Percentiles rank a stretch among this genome's conserved stretches.
Conservation (phyloP, 2,329 filamentous ascomycete genomes). For the Nemania diffusa region DNA sequence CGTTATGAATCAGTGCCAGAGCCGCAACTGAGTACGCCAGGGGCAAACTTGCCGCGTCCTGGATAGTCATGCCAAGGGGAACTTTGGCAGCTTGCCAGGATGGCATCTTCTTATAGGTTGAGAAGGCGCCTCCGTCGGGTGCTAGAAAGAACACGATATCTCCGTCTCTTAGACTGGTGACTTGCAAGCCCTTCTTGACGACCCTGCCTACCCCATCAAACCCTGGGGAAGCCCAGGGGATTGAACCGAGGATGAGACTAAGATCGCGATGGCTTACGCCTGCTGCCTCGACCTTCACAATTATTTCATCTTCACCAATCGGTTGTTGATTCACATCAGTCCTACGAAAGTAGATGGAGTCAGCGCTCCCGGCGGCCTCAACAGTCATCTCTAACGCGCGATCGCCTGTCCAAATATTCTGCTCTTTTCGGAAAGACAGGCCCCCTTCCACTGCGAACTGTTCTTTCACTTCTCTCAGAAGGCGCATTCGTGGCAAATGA, state of each 20-base stretch:
- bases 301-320: slow-evolving; percentile 36
- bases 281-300: slow-evolving; percentile 36
- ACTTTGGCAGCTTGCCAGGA: slow-evolving; percentile 30
- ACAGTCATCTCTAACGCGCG: slow-evolving; percentile 43
- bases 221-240: slow-evolving; percentile 39
- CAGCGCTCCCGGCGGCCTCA: slow-evolving; percentile 40
- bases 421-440: slow-evolving; percentile 35
- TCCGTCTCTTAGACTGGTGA: slow-evolving; percentile 16
- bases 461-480: slow-evolving; percentile 26
- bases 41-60: slow-evolving; percentile 33
- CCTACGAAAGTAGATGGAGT: slow-evolving; percentile 42
- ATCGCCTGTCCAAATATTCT: slow-evolving; percentile 40
- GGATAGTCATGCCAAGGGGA: slow-evolving; percentile 4
- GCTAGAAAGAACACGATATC: slow-evolving; percentile 30
- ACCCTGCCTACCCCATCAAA: slow-evolving; percentile 31
- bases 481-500: slow-evolving; percentile 33
- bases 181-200: slow-evolving; percentile 15
- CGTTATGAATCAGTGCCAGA: slow-evolving; percentile 18
- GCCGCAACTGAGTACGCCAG: slow-evolving; percentile 28
- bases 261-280: slow-evolving; percentile 43
- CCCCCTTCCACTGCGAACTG: slow-evolving; percentile 33
- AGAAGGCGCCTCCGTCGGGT: slow-evolving; percentile 32
- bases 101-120: slow-evolving; percentile 37
- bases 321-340: slow-evolving; percentile 25
- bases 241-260: slow-evolving; percentile 37